Evolutionary conservation across 441 rosid species (phyloP), one percentile per base, ranked within the genome.

Genomic region (Omphalea diandra): DNA sequence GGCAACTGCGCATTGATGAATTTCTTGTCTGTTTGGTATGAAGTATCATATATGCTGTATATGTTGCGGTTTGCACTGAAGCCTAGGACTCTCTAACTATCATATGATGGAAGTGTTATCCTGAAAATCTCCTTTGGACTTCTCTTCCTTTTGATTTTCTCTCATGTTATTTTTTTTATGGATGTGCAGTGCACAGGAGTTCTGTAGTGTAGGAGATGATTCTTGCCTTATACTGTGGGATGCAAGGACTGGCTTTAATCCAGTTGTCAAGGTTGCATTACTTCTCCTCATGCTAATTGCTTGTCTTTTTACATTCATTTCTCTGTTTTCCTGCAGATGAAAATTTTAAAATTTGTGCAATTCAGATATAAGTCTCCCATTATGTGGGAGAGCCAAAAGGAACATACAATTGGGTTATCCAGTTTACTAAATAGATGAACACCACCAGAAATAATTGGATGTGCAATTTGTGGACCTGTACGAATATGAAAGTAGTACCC

Each of bases 181-280:
- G 0, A 17, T 58, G 38, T 74, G 63, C 46, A 79, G 81, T 54
- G 63, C 68, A 18, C 80, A 76, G 72, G 86, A 76, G 74, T 83
- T 83, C 71, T 83, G 86, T 50, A 84, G 85, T 54, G 85, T 82
- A 10, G 88, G 86, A 27, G 88, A 84, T 76, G 88, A 84, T 74
- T 82, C 88, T 29, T 82, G 84, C 77, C 86, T 84, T 41, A 77
- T 82, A 56, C 63, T 84, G 22, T 84, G 88, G 86, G 88, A 84
- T 75, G 80, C 86, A 66, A 81, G 88, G 74, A 70, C 75, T 63
- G 86, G 86, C 46, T 44, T 74, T 59, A 49, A 72, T 65, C 86
- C 86, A 58, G 80, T 72, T 68, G 73, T 85, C 75, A 85, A 85
- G 88, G 88, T 85, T 64, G 7, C 49, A 46, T 57, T 35, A 26